Base-by-base conservation (phyloP, 2,329 filamentous ascomycete species). In the Nemania sp. region DNA sequence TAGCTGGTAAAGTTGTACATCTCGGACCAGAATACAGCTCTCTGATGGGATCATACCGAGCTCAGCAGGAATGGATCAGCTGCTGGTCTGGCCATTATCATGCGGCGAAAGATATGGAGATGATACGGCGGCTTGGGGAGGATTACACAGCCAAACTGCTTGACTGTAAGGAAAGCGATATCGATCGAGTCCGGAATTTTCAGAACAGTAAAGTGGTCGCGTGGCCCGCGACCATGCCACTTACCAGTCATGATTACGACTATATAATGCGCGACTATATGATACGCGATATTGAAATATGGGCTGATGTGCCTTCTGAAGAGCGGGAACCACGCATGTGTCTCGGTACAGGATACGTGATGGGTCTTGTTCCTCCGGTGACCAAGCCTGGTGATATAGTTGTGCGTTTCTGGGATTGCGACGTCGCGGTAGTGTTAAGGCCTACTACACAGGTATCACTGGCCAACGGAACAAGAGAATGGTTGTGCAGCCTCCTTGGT, bases 351-450 rank as follows among this genome's bases (percentile, higher is more conserved):
- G 43, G 20, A 14, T 46, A 26, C 7, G 6, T 46, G 30, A 46
- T 46, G 17, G 43, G 19, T 36, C 30, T 46, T 6, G 31, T 36
- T 15, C 31, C 31, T 20, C 8, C 30, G 3, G 20, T 20, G 7
- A 33, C 43, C 4, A 36, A 46, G n/a, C 19, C 43, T 15, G 43
- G 43, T n/a, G 31, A 47, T 8, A 24, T 37, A 24, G 28, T 47
- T n/a, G 31, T 26, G 8, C 4, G 30, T 11, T 37, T 28, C 15
- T 37, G 23, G 22, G 22, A n/a, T 14, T 47, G 31, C 22, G 22
- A 47, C 22, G 15, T 20, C 7, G 43, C 43, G 22, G 28, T 46
- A n/a, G 31, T 46, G n/a, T n/a, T n/a, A n/a, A n/a, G n/a, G n/a
- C n/a, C n/a, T n/a, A n/a, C n/a, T n/a, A n/a, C n/a, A n/a, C n/a